Base-by-base conservation (phyloP, 2,329 filamentous ascomycete species). In the Coleophoma eucalyptorum region DNA sequence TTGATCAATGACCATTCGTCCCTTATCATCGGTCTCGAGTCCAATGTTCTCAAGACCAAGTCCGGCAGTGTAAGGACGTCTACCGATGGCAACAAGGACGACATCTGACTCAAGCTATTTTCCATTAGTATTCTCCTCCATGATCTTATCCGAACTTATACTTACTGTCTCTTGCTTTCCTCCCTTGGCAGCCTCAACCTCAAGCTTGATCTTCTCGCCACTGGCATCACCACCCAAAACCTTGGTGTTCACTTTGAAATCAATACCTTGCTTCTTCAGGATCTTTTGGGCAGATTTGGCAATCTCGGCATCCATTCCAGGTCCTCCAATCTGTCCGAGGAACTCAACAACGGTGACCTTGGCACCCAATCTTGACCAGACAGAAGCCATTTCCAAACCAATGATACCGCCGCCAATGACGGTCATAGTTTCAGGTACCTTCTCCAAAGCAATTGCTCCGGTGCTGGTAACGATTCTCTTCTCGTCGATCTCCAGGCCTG, bases 351-450 rank as follows among this genome's bases (percentile, higher is more conserved):
- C 92, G 55, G 94, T 99, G 54, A 99, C 94, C 74, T 97, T 90
- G 58, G 91, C 73, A 57, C 94, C 94, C 55, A 99, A 80, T 65
- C 94, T 84, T 54, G 91, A 96, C 94, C 94, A 99, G 49, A 99
- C 94, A 48, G 93, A 97, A 58, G 78, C 90, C 94, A 99, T 99
- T 76, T 99, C 94, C 40, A 99, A 84, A 69, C 94, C 94, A 66
- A 99, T 99, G 71, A 99, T 99, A 71, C 94, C 94, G 69, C 94
- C 94, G 62, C 94, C 94, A 68, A 99, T 97, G 64, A 99, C 94
- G 58, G 95, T 79, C 89, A 99, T 87, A 75, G 89, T 94, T 80
- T 97, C 91, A 41, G 94, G 94, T 35, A 99, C 89, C 77, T 96
- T 82, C 65, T 90, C 80, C 55, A 99, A 80, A 38, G 91, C 81